Evolutionary conservation across 2,329 filamentous ascomycete genomes (phyloP).

Genomic region (Colletotrichum liaoningense): DNA sequence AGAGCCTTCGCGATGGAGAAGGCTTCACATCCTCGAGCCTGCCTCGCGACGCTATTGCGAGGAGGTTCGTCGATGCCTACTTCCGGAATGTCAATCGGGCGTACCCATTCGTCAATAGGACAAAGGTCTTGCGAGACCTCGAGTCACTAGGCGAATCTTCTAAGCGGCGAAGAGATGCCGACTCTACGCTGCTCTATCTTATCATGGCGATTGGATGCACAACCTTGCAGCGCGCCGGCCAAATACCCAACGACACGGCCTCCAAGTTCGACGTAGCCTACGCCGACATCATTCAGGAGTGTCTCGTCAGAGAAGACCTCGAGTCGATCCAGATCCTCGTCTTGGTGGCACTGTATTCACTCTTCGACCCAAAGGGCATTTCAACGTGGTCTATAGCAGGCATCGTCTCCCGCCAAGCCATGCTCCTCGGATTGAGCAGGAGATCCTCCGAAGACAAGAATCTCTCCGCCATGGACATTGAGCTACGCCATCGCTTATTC

Average conservation of each 20-base stretch:
- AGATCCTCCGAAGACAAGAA: constrained; percentile 43
- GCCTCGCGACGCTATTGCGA: constrained; percentile 42
- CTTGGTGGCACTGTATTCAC: constrained; percentile 54
- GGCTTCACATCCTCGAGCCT: constrained; percentile 30
- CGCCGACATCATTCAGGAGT: constrained; percentile 53
- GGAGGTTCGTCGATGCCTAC: constrained; percentile 55
- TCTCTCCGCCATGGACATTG: constrained; percentile 42
- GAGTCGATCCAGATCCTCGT: constrained; percentile 55
- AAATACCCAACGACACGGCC: constrained; percentile 47
- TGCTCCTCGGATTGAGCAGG: constrained; percentile 50
- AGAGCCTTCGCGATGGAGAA: constrained; percentile 17
- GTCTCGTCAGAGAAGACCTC: constrained; percentile 47
- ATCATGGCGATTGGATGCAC: constrained; percentile 60
- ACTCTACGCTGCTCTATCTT: constrained; percentile 52
- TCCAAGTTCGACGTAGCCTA: constrained; percentile 51
- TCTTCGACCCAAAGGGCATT: constrained; percentile 54
- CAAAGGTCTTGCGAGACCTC: constrained; percentile 47
- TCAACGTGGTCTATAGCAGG: constrained; percentile 54
- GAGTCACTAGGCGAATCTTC: constrained; percentile 43
- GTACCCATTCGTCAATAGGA: constrained; percentile 56
- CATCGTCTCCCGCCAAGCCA: constrained; percentile 52
- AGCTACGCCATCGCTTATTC: constrained; percentile 52
- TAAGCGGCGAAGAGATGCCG: constrained; percentile 41
- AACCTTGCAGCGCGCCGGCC: constrained; percentile 54
- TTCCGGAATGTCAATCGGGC: constrained; percentile 58